phyloP scores from a whole-genome alignment of 179 eudicot genomes.

The Monotropa hypopitys region DNA sequence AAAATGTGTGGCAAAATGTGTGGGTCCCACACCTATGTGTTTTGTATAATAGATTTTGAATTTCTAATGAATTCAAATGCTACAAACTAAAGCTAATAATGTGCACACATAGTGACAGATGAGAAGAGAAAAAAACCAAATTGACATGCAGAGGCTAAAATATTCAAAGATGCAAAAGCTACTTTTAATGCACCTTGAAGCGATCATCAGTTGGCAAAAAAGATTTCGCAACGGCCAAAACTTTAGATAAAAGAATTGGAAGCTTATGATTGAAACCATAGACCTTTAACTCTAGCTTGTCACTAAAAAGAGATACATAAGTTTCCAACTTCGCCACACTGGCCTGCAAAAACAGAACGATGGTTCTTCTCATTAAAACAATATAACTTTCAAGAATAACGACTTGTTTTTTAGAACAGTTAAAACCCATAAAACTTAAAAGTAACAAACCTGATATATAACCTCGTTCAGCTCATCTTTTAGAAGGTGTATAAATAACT shows the following conservation, averaged over 20 bases:
- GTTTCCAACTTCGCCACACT: constrained; percentile 90
- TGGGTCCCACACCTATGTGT: too few species aligned
- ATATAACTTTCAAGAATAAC: neutral
- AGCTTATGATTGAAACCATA: constrained; percentile 94
- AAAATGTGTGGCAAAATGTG: too few species aligned
- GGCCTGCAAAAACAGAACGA: constrained; percentile 41
- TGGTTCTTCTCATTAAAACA: neutral
- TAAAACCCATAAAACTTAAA: neutral
- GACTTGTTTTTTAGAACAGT: neutral
- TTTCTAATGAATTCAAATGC: neutral
- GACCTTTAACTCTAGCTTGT: constrained; percentile 80
- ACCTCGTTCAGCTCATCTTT: constrained; percentile 93
- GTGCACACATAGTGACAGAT: neutral
- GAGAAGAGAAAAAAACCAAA: neutral
- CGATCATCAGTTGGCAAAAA: constrained; percentile 75
- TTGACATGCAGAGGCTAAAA: neutral
- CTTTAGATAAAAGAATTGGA: constrained; percentile 59
- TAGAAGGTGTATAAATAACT: constrained; percentile 63
- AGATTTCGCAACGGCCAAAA: constrained; percentile 49
- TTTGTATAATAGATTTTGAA: too few species aligned
- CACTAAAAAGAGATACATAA: constrained; percentile 67
- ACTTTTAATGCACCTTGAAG: constrained; percentile 45
- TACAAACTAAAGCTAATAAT: neutral
- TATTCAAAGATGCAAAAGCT: neutral
- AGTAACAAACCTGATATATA: constrained; percentile 64